Conservation (phyloP, 2,329 filamentous ascomycete genomes). For the Xylariaceae sp. region DNA sequence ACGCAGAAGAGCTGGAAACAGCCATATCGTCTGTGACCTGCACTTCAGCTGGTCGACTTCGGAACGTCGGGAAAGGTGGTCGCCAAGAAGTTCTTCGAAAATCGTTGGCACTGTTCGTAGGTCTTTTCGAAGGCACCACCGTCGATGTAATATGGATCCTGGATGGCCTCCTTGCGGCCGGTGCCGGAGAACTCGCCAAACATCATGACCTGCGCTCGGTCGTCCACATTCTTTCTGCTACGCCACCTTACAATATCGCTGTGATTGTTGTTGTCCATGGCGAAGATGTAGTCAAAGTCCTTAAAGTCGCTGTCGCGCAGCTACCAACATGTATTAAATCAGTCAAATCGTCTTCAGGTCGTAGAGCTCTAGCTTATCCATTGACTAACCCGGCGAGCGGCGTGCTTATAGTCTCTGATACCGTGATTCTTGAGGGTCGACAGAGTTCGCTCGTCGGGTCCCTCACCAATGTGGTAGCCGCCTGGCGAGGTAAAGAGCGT, state of each 20-base stretch:
- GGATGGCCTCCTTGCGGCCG: slow-evolving; percentile 64
- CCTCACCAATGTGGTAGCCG: slow-evolving; percentile 75
- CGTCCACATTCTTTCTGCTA: slow-evolving; percentile 48
- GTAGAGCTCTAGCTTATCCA: neutral
- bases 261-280: slow-evolving; percentile 86
- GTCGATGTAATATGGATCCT: slow-evolving; percentile 92
- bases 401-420: slow-evolving; percentile 72
- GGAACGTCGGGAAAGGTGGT: slow-evolving; percentile 46
- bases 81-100: slow-evolving; percentile 70
- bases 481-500: slow-evolving; percentile 39
- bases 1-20: neutral
- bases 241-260: slow-evolving; percentile 67
- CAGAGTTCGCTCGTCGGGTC: slow-evolving; percentile 80
- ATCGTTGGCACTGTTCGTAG: slow-evolving; percentile 78
- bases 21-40: neutral
- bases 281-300: slow-evolving; percentile 87
- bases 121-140: slow-evolving; percentile 74
- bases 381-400: slow-evolving; percentile 64
- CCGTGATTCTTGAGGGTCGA: slow-evolving; percentile 68
- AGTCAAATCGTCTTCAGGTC: neutral
- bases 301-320: slow-evolving; percentile 66
- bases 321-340: slow-evolving; percentile 31
- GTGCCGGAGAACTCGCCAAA: slow-evolving; percentile 79
- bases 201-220: slow-evolving; percentile 66
- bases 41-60: slow-evolving; percentile 11